phyloP scores from a whole-genome alignment of 805 yeast species.

The Vanderwaltozyma yarrowii region DNA sequence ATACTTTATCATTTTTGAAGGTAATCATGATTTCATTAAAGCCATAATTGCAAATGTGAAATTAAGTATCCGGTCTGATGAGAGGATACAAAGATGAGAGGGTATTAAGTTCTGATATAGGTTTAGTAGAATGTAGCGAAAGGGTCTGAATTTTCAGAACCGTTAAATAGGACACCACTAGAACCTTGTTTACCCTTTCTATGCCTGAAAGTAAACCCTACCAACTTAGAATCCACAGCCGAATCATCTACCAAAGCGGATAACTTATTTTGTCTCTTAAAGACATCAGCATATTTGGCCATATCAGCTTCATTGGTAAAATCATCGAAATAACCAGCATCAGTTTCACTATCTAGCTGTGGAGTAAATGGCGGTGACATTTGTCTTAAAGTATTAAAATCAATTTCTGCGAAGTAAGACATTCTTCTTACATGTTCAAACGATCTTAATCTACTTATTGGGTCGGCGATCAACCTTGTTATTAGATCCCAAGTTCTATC shows the following conservation, averaged over 20 bases:
- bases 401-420: constrained; percentile 75
- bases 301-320: constrained; percentile 92
- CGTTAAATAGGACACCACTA: constrained; percentile 28
- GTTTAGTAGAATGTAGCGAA: constrained; percentile 28
- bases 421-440: constrained; percentile 73
- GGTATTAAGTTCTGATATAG: neutral
- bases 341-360: constrained; percentile 91
- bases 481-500: constrained; percentile 94
- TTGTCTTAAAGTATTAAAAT: constrained; percentile 60
- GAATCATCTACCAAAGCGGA: constrained; percentile 54
- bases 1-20: too few relatives aligned
- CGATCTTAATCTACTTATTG: constrained; percentile 60
- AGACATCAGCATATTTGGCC: constrained; percentile 96
- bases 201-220: constrained; percentile 95
- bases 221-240: constrained; percentile 60
- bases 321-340: constrained; percentile 98
- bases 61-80: too few relatives aligned
- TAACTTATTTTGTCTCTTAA: constrained; percentile 81
- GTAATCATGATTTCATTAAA: neutral
- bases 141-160: constrained; percentile 30
- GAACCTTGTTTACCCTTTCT: constrained; percentile 35
- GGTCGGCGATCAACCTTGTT: constrained; percentile 68
- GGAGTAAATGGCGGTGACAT: constrained; percentile 93
- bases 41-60: too few relatives aligned
- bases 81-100: too few relatives aligned